A percentile compares a stretch with the other conserved stretches of the same genome.
These are phyloP conservation scores for Cladophialophora bantiana DNA, from an alignment of 2,329 filamentous ascomycete genomes.

Conservation along the genomic window DNA sequence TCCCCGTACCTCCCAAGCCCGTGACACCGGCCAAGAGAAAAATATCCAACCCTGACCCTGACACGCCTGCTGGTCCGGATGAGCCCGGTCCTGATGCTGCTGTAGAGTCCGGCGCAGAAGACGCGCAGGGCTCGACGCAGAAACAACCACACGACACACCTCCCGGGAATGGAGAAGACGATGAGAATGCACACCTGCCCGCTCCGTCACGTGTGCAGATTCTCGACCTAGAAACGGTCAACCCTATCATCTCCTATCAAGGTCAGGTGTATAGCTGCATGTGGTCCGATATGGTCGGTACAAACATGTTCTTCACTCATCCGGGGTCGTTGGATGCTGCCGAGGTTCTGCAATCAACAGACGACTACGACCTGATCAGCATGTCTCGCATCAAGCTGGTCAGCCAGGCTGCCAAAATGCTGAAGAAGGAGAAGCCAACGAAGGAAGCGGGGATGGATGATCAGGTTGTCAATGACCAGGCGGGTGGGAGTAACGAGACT, in stretches of 20 bases:
- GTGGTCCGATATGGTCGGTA: constrained; percentile 85
- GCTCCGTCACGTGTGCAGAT: constrained; percentile 68
- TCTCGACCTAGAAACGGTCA: constrained; percentile 77
- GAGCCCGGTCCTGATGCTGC: constrained; percentile 17
- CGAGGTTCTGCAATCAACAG: constrained; percentile 41
- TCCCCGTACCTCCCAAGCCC: constrained; percentile 18
- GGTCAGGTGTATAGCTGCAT: constrained; percentile 78
- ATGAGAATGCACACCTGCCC: constrained; percentile 46
- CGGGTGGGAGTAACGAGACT: constrained; percentile 9
- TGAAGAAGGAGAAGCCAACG: constrained; percentile 46
- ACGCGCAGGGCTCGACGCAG: constrained; percentile 14
- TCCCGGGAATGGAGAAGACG: constrained; percentile 42
- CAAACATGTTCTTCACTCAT: constrained; percentile 75
- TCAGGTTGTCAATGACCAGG: constrained; percentile 9
- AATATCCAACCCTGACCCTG: constrained; percentile 17
- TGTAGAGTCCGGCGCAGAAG: constrained; percentile 10
- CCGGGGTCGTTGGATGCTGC: constrained; percentile 56
- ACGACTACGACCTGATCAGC: constrained; percentile 74
- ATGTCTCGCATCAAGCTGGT: constrained; percentile 73
- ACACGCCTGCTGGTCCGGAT: constrained; percentile 26
- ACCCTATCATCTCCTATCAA: constrained; percentile 80
- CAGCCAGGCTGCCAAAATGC: constrained; percentile 69
- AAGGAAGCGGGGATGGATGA: constrained; percentile 15
- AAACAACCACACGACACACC: constrained; percentile 39
- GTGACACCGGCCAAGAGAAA: constrained; percentile 28